Percentiles rank a stretch among this genome's conserved stretches.
Evolutionary conservation across 164 flowering plant species (phyloP).

Genomic region (Dillenia turbinata): DNA sequence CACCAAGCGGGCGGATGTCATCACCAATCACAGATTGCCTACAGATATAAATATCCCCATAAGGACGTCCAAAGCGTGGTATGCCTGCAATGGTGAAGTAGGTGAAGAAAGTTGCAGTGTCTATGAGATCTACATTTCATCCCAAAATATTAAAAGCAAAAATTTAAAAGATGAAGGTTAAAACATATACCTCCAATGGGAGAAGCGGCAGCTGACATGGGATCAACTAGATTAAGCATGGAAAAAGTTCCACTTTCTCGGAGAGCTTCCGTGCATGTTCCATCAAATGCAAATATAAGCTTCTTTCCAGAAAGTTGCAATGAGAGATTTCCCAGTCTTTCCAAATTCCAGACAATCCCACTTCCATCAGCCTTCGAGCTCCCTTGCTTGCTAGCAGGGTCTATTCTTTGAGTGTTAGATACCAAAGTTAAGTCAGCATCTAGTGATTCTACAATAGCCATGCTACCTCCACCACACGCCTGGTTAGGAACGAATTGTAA

Average conservation of each 20-base stretch:
- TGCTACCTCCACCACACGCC: slow-evolving; percentile 98
- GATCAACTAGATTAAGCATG: slow-evolving; percentile 95
- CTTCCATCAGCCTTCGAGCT: slow-evolving; percentile 73
- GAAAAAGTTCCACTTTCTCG: slow-evolving; percentile 72
- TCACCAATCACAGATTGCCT: slow-evolving; percentile 88
- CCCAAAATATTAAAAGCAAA: neutral
- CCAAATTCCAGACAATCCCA: slow-evolving; percentile 98
- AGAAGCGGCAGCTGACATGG: slow-evolving; percentile 97
- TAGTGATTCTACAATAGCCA: slow-evolving; percentile 93
- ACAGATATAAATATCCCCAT: slow-evolving; percentile 83
- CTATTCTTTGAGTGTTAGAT: slow-evolving; percentile 58
- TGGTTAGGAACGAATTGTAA: slow-evolving; percentile 91
- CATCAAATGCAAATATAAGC: slow-evolving; percentile 98
- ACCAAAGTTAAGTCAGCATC: slow-evolving; percentile 68
- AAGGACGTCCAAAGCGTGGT: slow-evolving; percentile 98
- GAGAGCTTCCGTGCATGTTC: slow-evolving; percentile 74
- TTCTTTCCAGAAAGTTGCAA: slow-evolving; percentile 90
- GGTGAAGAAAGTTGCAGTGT: neutral
- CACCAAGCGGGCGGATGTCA: slow-evolving; percentile 81
- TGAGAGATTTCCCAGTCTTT: slow-evolving; percentile 75
- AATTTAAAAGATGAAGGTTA: neutral
- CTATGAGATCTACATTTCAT: neutral
- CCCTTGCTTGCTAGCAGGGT: slow-evolving; percentile 53
- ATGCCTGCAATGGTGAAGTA: slow-evolving; percentile 54
- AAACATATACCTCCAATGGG: slow-evolving; percentile 88